A percentile compares a stretch with the other conserved stretches of the same genome.
phyloP scores from a whole-genome alignment of 495 filamentous ascomycete species.

The Penicillium taxi region DNA sequence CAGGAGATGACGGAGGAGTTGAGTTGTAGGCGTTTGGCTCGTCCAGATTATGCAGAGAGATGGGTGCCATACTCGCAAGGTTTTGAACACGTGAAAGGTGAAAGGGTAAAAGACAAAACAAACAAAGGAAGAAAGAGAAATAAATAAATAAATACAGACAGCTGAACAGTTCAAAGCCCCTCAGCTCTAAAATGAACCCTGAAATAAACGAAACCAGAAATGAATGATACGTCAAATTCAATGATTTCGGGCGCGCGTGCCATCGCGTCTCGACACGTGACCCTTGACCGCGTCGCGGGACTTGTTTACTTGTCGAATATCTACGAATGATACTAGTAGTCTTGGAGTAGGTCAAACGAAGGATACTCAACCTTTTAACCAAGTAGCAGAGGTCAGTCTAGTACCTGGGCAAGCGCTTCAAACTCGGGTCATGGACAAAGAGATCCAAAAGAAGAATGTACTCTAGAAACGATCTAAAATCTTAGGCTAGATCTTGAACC shows the following conservation, averaged over 20 bases:
- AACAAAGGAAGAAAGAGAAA: neutral
- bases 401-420: too few relatives aligned
- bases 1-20: conserved; percentile 33
- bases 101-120: conserved; percentile 8
- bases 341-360: too few relatives aligned
- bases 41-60: conserved; percentile 16
- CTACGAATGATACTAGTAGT: too few relatives aligned
- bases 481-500: too few relatives aligned
- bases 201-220: neutral
- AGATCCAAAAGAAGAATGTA: too few relatives aligned
- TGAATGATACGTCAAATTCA: neutral
- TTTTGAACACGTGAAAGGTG: conserved; percentile 4
- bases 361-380: too few relatives aligned
- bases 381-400: too few relatives aligned
- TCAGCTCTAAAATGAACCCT: too few relatives aligned
- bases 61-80: conserved; percentile 25
- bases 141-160: neutral
- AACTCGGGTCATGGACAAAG: too few relatives aligned
- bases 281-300: conserved; percentile 8
- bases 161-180: too few relatives aligned
- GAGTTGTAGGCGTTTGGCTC: conserved; percentile 14
- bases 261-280: conserved; percentile 2
- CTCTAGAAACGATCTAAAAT: too few relatives aligned
- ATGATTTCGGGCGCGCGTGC: conserved; percentile 1
- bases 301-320: too few relatives aligned